A percentile compares a stretch with the other conserved stretches of the same genome.
Conservation (phyloP, 129 eudicot species). For the Flaveria trinervia region DNA sequence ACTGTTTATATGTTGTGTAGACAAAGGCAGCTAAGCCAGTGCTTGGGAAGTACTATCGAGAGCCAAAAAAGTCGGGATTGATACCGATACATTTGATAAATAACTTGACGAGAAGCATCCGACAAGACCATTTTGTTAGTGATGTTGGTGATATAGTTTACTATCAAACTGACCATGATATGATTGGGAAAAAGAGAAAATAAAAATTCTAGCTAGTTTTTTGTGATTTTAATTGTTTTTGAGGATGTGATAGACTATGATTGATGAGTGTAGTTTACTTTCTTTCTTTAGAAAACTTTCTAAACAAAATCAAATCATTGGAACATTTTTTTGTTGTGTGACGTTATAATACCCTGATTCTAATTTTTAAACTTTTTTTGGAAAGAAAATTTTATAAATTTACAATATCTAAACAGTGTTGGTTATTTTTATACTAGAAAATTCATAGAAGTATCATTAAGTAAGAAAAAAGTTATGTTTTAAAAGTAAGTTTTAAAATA, state of each 20-base stretch:
- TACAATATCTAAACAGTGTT: too few relatives aligned
- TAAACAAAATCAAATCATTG: neutral
- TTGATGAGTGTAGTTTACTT: neutral
- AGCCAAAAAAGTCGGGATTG: slow-evolving; percentile 66
- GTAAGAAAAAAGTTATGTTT: neutral
- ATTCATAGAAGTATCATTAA: too few relatives aligned
- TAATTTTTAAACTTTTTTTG: too few relatives aligned
- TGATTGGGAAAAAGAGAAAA: slow-evolving; percentile 15
- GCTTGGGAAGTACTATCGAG: slow-evolving; percentile 66
- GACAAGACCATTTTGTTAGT: slow-evolving; percentile 69
- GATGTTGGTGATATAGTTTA: slow-evolving; percentile 68
- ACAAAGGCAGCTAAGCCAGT: slow-evolving; percentile 64
- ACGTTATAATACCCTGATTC: neutral
- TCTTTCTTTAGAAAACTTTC: slow-evolving; percentile 2
- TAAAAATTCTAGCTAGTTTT: neutral
- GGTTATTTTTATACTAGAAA: too few relatives aligned
- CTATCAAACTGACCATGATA: slow-evolving; percentile 57
- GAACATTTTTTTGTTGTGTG: neutral
- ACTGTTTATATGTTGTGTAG: slow-evolving; percentile 33
- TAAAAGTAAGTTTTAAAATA: too few relatives aligned
- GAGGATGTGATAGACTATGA: neutral
- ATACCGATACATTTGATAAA: slow-evolving; percentile 61
- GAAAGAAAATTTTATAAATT: too few relatives aligned
- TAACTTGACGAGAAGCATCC: slow-evolving; percentile 54
- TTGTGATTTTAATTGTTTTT: slow-evolving; percentile 15